A percentile compares a stretch with the other conserved stretches of the same genome.
Evolutionary conservation across 768 basidiomycete species (phyloP).

Genomic region (Asterophora parasitica): DNA sequence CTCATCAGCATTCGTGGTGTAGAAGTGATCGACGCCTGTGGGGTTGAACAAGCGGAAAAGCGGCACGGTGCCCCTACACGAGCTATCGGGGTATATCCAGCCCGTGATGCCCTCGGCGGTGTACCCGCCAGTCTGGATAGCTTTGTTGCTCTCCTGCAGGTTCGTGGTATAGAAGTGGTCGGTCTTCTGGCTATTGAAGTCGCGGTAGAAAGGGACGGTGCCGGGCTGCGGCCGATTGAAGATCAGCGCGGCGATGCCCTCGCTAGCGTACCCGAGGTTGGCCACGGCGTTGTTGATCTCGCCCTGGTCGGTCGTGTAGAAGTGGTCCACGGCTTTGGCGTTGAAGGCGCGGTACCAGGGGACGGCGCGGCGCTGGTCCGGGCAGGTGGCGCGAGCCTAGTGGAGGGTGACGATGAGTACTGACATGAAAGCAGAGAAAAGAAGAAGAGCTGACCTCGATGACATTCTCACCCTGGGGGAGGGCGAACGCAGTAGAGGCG

Average conservation of each 20-base stretch:
- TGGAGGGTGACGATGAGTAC: too few species aligned
- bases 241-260: conserved; percentile 12
- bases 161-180: conserved; percentile 23
- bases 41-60: conserved; percentile 18
- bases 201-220: conserved; percentile 19
- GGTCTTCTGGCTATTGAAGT: conserved; percentile 8
- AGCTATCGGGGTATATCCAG: conserved; percentile 11
- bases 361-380: too few species aligned
- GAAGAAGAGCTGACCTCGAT: too few species aligned
- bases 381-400: too few species aligned
- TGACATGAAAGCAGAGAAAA: too few species aligned
- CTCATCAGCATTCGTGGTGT: too few species aligned
- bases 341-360: conserved; percentile 10
- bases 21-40: too few species aligned
- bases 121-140: conserved; percentile 13
- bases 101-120: conserved; percentile 15
- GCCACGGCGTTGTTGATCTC: conserved; percentile 8
- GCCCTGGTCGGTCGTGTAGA: background rate
- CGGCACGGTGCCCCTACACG: conserved; percentile 7
- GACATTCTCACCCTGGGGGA: too few species aligned
- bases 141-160: conserved; percentile 10
- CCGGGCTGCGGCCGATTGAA: background rate
- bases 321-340: background rate
- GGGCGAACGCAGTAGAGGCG: too few species aligned
- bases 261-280: background rate